phyloP scores from a whole-genome alignment of 805 yeast species.

The Saccharomycopsis sp. region DNA sequence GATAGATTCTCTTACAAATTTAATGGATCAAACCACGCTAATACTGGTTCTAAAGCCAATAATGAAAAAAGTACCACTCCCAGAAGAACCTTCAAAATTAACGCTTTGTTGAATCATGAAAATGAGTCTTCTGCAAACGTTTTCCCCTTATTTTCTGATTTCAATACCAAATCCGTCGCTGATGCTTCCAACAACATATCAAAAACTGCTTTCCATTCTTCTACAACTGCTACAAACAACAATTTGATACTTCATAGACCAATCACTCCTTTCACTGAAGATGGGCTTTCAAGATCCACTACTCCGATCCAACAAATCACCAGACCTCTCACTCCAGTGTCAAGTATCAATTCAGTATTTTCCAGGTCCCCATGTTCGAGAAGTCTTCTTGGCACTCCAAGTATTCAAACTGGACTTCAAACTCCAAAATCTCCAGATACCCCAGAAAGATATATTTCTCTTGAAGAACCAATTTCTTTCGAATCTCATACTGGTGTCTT shows the following conservation, averaged over 20 bases:
- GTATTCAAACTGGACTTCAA: conserved; percentile 1
- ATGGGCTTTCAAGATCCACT: neutral
- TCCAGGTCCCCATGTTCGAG: conserved; percentile 1
- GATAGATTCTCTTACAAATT: conserved; percentile 2
- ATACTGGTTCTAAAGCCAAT: neutral
- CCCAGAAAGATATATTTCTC: neutral
- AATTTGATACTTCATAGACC: conserved; percentile 9
- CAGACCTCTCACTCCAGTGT: conserved; percentile 10
- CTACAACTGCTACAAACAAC: conserved; percentile 8
- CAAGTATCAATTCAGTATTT: neutral
- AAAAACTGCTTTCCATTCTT: conserved; percentile 14
- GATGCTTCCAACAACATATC: neutral
- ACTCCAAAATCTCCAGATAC: conserved; percentile 5
- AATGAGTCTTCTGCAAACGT: conserved; percentile 9
- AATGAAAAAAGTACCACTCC: conserved; percentile 6
- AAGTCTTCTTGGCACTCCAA: conserved; percentile 12
- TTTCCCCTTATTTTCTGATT: conserved; percentile 13
- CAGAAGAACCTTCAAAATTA: conserved; percentile 14
- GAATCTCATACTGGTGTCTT: conserved; percentile 65
- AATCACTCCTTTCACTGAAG: conserved; percentile 12
- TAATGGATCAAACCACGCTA: neutral
- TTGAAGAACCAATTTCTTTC: conserved; percentile 54
- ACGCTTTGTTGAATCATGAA: conserved; percentile 11
- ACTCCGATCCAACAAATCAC: conserved; percentile 5
- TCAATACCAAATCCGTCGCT: neutral